phyloP scores from a whole-genome alignment of 2,329 filamentous ascomycete genomes.

The Diplodia corticola region DNA sequence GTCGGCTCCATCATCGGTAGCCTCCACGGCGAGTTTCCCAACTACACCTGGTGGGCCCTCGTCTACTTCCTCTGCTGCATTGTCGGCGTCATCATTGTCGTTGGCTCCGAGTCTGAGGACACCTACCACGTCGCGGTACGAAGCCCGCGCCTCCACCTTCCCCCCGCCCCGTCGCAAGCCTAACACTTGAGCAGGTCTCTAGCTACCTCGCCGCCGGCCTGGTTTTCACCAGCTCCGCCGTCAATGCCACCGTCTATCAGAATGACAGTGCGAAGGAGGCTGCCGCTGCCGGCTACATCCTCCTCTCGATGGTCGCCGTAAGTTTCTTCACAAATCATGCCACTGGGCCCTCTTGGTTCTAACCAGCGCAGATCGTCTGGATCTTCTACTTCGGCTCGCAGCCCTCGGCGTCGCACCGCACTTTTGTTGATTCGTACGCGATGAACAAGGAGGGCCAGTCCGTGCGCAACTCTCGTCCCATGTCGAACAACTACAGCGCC shows the following conservation, averaged over 20 bases:
- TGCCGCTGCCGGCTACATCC: slow-evolving; percentile 86
- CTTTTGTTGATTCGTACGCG: slow-evolving; percentile 94
- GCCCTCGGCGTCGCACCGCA: slow-evolving; percentile 79
- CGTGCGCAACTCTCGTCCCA: slow-evolving; percentile 64
- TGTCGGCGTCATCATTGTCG: slow-evolving; percentile 73
- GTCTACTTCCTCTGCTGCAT: slow-evolving; percentile 86
- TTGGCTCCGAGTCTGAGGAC: slow-evolving; percentile 79
- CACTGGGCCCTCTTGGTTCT: slow-evolving; percentile 26
- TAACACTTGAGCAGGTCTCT: slow-evolving; percentile 60
- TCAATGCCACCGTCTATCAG: slow-evolving; percentile 83
- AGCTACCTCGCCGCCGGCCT: slow-evolving; percentile 83
- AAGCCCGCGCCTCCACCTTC: not conserved
- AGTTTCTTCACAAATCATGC: slow-evolving; percentile 39
- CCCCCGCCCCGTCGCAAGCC: not conserved
- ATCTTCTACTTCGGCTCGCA: slow-evolving; percentile 98
- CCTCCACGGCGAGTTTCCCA: slow-evolving; percentile 64
- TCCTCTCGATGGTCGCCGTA: slow-evolving; percentile 91
- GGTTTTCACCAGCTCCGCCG: slow-evolving; percentile 79
- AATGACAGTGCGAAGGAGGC: slow-evolving; percentile 74
- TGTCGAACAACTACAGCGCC: slow-evolving; percentile 71
- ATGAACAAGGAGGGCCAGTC: slow-evolving; percentile 76
- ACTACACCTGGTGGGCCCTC: slow-evolving; percentile 89
- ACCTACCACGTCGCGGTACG: slow-evolving; percentile 84
- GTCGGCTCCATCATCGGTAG: slow-evolving; percentile 77
- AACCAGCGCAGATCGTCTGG: slow-evolving; percentile 75